Conservation (phyloP, 2,329 filamentous ascomycete species). For the Trichoderma aggressivum region DNA sequence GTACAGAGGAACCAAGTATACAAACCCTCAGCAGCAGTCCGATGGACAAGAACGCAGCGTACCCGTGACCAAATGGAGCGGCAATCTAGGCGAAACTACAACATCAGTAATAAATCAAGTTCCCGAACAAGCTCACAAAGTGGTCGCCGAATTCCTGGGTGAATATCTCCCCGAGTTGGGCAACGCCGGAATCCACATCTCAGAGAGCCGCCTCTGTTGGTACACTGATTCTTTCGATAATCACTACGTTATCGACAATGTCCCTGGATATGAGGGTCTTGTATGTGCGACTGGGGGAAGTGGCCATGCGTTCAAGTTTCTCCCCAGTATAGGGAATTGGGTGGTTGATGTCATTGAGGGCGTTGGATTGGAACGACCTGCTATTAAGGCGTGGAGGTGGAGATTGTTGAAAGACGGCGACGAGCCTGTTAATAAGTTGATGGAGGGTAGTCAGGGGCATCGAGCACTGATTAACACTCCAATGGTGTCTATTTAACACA, state of each 20-base stretch:
- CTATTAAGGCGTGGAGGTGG: constrained; percentile 13
- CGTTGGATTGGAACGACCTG: not conserved
- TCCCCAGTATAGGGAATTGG: constrained; percentile 55
- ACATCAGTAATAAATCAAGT: constrained; percentile 20
- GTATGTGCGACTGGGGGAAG: constrained; percentile 60
- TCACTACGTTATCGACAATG: constrained; percentile 32
- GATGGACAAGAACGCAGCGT: constrained; percentile 39
- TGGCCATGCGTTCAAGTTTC: constrained; percentile 61
- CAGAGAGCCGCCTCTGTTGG: constrained; percentile 31
- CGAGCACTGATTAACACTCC: not conserved
- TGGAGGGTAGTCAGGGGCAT: constrained; percentile 5
- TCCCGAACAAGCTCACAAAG: constrained; percentile 29
- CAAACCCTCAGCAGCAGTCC: constrained; percentile 38
- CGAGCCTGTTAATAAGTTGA: constrained; percentile 1
- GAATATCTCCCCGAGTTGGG: constrained; percentile 43
- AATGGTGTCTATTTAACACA: not conserved
- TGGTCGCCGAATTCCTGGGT: constrained; percentile 34
- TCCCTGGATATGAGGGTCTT: constrained; percentile 54
- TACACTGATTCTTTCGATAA: constrained; percentile 35
- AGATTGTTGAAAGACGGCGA: not conserved
- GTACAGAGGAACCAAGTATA: constrained; percentile 50
- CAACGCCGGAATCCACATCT: constrained; percentile 27
- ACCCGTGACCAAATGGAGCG: constrained; percentile 40
- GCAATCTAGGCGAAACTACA: not conserved
- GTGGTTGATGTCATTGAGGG: constrained; percentile 45